Evolutionary conservation across 2,329 filamentous ascomycete genomes (phyloP).

Genomic region (Ophiostoma triangulosporum): DNA sequence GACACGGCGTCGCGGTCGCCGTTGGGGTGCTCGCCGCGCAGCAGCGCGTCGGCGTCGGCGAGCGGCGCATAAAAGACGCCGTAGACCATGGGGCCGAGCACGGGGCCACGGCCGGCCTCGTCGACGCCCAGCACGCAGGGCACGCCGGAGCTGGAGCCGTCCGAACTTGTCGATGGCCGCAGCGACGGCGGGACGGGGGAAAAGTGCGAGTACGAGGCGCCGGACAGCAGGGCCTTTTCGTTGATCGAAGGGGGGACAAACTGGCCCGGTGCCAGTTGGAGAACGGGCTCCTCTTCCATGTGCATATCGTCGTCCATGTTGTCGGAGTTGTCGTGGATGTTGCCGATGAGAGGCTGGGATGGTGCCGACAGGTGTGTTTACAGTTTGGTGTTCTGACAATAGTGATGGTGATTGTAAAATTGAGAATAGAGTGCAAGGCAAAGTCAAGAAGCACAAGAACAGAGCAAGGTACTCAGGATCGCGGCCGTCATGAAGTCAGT

Average conservation of each 20-base stretch:
- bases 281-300: conserved; percentile 24
- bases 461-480: too few species aligned
- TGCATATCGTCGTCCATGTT: conserved; percentile 2
- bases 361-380: neutral
- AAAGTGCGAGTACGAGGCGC: conserved; percentile 59
- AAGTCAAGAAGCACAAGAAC: too few species aligned
- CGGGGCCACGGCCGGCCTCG: conserved; percentile 84
- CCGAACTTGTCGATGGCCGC: conserved; percentile 24
- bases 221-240: conserved; percentile 39
- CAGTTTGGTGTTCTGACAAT: neutral
- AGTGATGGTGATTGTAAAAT: neutral
- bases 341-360: neutral
- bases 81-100: conserved; percentile 73
- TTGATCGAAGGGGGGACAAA: conserved; percentile 62
- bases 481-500: neutral
- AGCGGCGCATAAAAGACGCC: conserved; percentile 63
- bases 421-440: neutral
- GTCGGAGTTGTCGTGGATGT: neutral
- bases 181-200: conserved; percentile 53
- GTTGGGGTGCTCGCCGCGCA: conserved; percentile 33
- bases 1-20: conserved; percentile 5
- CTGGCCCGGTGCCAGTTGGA: conserved; percentile 19
- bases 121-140: conserved; percentile 79
- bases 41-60: conserved; percentile 54
- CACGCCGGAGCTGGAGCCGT: conserved; percentile 20